These are phyloP conservation scores for Aspergillus udagawae DNA, from an alignment of 2,329 filamentous ascomycete genomes.

Conservation along the genomic window DNA sequence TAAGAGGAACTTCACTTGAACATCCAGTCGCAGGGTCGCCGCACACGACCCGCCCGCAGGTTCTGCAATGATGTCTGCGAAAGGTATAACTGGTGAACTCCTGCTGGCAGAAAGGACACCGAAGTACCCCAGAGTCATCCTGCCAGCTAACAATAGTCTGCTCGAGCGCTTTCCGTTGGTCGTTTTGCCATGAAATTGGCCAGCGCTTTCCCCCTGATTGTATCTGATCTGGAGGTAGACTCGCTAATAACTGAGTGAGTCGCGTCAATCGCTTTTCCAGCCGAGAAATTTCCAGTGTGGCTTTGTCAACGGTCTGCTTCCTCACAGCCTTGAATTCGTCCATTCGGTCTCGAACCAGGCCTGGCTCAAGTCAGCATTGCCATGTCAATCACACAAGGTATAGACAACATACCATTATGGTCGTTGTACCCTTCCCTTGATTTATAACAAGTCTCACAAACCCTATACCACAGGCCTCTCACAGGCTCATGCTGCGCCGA, in stretches of 20 bases:
- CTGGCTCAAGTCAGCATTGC: conserved; percentile 25
- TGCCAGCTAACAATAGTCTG: conserved; percentile 95
- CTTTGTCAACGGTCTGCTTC: conserved; percentile 74
- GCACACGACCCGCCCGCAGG: conserved; percentile 91
- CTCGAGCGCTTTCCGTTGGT: conserved; percentile 74
- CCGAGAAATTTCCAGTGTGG: conserved; percentile 80
- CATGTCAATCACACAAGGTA: background rate
- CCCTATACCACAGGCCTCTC: conserved; percentile 85
- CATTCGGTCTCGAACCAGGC: conserved; percentile 68
- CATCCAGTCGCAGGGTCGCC: conserved; percentile 80
- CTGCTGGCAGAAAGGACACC: conserved; percentile 93
- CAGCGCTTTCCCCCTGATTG: conserved; percentile 48
- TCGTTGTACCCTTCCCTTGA: conserved; percentile 95
- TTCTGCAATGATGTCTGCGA: conserved; percentile 86
- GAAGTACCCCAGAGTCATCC: conserved; percentile 73
- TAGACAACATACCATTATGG: conserved; percentile 53
- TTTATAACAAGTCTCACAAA: conserved; percentile 99
- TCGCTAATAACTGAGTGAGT: conserved; percentile 76
- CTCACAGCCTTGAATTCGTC: conserved; percentile 66
- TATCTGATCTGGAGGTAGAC: conserved; percentile 64
- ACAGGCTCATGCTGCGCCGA: conserved; percentile 87
- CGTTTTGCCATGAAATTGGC: conserved; percentile 63
- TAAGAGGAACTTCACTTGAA: conserved; percentile 77
- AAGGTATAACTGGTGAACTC: conserved; percentile 93
- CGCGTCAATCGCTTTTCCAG: conserved; percentile 90